Evolutionary conservation across 1,139 yeast species (phyloP), one percentile per base, ranked within the genome.

Genomic region (Protomyces arabidopsidicola): DNA sequence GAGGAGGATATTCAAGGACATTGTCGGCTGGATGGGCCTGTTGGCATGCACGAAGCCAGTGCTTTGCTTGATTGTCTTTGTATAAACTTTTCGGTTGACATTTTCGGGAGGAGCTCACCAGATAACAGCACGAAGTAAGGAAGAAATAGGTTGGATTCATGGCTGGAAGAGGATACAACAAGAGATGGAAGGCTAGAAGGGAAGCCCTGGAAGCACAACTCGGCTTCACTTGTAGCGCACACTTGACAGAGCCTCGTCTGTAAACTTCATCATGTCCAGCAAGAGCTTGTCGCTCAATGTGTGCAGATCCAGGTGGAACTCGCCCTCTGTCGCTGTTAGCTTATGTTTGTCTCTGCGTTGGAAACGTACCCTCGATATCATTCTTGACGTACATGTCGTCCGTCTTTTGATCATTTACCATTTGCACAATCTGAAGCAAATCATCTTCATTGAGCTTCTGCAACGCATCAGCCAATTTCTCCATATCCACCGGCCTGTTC

Each of bases 351-450:
- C 9, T 22, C 14, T 5, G n/a, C n/a, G n/a, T n/a, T n/a, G n/a
- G 51, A 9, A 10, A 50, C 64, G 34, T 38, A 68, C 70, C 70
- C 68, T 91, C 98, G 60, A 89, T 91, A 73, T 93, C 97, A 76
- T 93, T 93, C 74, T 91, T 90, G 72, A 93, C 88, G 76, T 88
- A 90, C 97, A 93, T 93, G 65, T 93, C 98, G 57, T 89, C 86
- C 18, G 98, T 90, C 75, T 90, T 85, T 77, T 93, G 93, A 75
- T 93, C 98, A 63, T 96, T 90, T 45, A 93, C 95, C 97, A 93
- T 91, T 76, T 93, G 98, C 63, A 93, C 98, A 60, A 93, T 95
- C 45, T 91, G 95, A 65, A 93, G 84, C 71, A 93, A 81, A 75
- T 93, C 98, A 74, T 93, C 98, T 75, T 93, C 98, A 66, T 81